phyloP scores from a whole-genome alignment of 2,329 filamentous ascomycete genomes.

The Neonectria hederae region DNA sequence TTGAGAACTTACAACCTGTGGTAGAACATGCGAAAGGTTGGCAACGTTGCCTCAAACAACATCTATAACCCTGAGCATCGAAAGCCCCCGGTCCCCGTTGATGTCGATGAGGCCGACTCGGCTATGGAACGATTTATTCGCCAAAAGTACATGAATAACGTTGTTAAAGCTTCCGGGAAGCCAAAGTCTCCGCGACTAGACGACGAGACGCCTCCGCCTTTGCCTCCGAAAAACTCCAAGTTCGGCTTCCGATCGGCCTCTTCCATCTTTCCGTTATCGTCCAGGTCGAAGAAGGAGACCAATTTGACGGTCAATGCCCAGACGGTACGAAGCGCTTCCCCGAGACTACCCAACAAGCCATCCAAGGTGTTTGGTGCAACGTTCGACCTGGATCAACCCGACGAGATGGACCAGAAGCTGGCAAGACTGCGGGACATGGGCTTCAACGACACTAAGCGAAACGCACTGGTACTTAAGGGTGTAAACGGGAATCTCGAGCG shows the following conservation, averaged over 20 bases:
- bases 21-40: slow-evolving; percentile 93
- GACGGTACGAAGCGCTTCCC: slow-evolving; percentile 45
- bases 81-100: slow-evolving; percentile 84
- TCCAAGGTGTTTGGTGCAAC: slow-evolving; percentile 76
- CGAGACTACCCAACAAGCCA: slow-evolving; percentile 67
- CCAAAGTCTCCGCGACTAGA: slow-evolving; percentile 54
- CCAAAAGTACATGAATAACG: slow-evolving; percentile 84
- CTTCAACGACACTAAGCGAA: slow-evolving; percentile 84
- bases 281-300: slow-evolving; percentile 66
- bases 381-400: slow-evolving; percentile 61
- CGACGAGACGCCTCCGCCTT: slow-evolving; percentile 66
- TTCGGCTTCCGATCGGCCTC: slow-evolving; percentile 68
- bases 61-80: slow-evolving; percentile 88
- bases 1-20: slow-evolving; percentile 31
- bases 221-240: slow-evolving; percentile 72
- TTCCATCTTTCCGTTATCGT: slow-evolving; percentile 73
- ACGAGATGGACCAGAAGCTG: slow-evolving; percentile 80
- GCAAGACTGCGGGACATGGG: slow-evolving; percentile 87
- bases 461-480: slow-evolving; percentile 81
- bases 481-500: slow-evolving; percentile 86
- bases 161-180: slow-evolving; percentile 49
- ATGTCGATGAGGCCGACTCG: slow-evolving; percentile 90
- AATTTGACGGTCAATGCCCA: slow-evolving; percentile 44
- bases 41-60: slow-evolving; percentile 87
- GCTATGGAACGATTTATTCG: slow-evolving; percentile 96